These are phyloP conservation scores for Phaeolepiota aurea DNA, from an alignment of 768 basidiomycete species.

Conservation along the genomic window DNA sequence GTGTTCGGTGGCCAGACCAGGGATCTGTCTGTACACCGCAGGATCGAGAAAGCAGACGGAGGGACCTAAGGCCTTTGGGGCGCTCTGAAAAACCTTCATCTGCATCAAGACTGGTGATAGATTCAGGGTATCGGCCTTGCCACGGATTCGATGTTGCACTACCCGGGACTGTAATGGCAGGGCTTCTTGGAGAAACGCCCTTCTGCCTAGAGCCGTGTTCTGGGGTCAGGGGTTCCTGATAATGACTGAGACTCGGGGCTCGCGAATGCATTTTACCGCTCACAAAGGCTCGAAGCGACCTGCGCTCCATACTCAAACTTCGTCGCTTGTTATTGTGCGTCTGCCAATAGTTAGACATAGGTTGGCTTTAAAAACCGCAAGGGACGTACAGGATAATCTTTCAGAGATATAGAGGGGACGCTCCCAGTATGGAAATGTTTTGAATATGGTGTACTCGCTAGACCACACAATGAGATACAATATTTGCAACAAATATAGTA, in stretches of 20 bases:
- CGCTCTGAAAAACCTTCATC: slow-evolving; percentile 23
- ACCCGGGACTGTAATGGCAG: too few relatives aligned
- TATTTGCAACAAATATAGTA: too few relatives aligned
- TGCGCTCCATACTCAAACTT: slow-evolving; percentile 19
- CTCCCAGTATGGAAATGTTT: slow-evolving; percentile 34
- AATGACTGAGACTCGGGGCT: background rate
- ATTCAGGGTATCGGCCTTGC: too few relatives aligned
- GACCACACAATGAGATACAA: too few relatives aligned
- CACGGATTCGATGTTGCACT: too few relatives aligned
- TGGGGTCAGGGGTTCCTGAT: slow-evolving; percentile 33
- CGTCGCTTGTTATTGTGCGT: slow-evolving; percentile 11
- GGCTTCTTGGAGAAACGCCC: slow-evolving; percentile 25
- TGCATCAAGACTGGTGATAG: slow-evolving; percentile 19
- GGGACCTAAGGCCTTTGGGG: slow-evolving; percentile 28
- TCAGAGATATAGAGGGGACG: slow-evolving; percentile 31
- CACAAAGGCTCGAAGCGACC: slow-evolving; percentile 13
- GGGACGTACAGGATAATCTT: slow-evolving; percentile 12
- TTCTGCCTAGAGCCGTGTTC: too few relatives aligned
- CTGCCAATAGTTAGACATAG: slow-evolving; percentile 7
- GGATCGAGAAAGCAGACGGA: slow-evolving; percentile 51
- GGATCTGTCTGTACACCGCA: slow-evolving; percentile 65
- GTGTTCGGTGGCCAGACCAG: slow-evolving; percentile 18
- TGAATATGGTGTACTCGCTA: slow-evolving; percentile 32
- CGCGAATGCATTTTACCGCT: slow-evolving; percentile 6
- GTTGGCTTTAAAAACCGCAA: background rate